These are phyloP conservation scores for Umbelopsis ramanniana DNA, from an alignment of 192 early-diverging fungal genomes.

Conservation along the genomic window DNA sequence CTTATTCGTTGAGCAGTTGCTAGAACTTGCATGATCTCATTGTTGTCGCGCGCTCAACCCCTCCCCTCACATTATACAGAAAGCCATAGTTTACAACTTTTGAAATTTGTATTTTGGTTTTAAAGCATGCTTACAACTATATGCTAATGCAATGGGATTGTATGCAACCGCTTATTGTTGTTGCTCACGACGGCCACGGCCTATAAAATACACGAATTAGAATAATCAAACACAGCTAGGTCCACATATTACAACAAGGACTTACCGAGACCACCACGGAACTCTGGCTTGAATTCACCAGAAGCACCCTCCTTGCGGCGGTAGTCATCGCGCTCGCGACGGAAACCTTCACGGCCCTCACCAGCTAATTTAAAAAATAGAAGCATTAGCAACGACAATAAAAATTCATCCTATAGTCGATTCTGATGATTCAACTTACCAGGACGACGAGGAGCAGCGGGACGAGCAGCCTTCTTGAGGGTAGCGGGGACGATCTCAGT, in stretches of 20 bases:
- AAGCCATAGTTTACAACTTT: slow-evolving; percentile 6
- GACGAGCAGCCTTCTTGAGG: slow-evolving; percentile 93
- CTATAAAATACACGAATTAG: slow-evolving; percentile 50
- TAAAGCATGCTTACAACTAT: slow-evolving; percentile 34
- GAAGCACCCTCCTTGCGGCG: slow-evolving; percentile 92
- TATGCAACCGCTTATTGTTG: slow-evolving; percentile 23
- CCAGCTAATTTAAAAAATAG: slow-evolving; percentile 53
- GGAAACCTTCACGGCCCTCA: slow-evolving; percentile 68
- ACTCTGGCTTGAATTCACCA: slow-evolving; percentile 96
- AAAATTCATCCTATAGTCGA: too few species aligned
- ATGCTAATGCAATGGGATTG: neutral
- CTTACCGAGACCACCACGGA: slow-evolving; percentile 74
- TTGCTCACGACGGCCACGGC: slow-evolving; percentile 51
- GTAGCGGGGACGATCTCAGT: slow-evolving; percentile 96
- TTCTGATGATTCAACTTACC: slow-evolving; percentile 37
- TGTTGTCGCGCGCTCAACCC: too few species aligned
- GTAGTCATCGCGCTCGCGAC: slow-evolving; percentile 86
- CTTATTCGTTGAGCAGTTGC: too few species aligned
- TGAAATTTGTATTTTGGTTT: slow-evolving; percentile 13
- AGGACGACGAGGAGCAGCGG: slow-evolving; percentile 59
- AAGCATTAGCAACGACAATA: neutral
- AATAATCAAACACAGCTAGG: neutral
- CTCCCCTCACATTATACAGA: too few species aligned
- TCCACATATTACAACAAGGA: neutral
- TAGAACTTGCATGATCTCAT: too few species aligned